Conservation (phyloP, 73 alveolate genomes). For the Symbiodinium pilosum region DNA sequence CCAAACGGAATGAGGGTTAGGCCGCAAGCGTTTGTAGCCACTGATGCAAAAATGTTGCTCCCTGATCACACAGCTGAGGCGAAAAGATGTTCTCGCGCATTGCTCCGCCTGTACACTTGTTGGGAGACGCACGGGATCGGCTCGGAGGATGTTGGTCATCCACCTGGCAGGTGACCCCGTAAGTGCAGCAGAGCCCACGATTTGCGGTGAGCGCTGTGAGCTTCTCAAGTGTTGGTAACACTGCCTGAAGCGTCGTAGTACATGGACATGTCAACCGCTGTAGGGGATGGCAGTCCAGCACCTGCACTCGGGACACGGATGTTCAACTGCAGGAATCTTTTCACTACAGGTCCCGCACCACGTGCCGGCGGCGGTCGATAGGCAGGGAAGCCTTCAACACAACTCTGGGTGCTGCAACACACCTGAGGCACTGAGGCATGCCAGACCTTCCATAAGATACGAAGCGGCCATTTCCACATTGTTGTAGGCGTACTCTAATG, state of each 20-base stretch:
- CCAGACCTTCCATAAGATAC: slow-evolving; percentile 62
- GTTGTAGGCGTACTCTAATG: slow-evolving; percentile 60
- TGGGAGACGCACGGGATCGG: too few relatives aligned
- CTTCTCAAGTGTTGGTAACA: too few relatives aligned
- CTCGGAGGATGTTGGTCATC: too few relatives aligned
- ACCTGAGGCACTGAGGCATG: not conserved
- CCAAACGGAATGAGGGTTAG: too few relatives aligned
- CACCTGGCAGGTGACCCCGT: too few relatives aligned
- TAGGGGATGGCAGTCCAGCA: not conserved
- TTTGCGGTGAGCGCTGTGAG: too few relatives aligned
- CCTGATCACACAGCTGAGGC: too few relatives aligned
- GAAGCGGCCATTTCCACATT: slow-evolving; percentile 53
- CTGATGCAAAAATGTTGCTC: too few relatives aligned
- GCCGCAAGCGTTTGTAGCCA: too few relatives aligned
- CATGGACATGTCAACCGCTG: slow-evolving; percentile 38
- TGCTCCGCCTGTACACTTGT: too few relatives aligned
- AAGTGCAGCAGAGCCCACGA: too few relatives aligned
- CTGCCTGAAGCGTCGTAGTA: slow-evolving; percentile 78
- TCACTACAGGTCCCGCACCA: not conserved
- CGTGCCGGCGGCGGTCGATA: not conserved
- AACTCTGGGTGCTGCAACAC: not conserved
- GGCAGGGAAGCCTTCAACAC: not conserved
- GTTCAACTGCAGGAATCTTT: not conserved
- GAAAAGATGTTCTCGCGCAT: too few relatives aligned
- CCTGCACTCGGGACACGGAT: not conserved